phyloP scores from a whole-genome alignment of 768 basidiomycete species.

The Tylopilus felleus region DNA sequence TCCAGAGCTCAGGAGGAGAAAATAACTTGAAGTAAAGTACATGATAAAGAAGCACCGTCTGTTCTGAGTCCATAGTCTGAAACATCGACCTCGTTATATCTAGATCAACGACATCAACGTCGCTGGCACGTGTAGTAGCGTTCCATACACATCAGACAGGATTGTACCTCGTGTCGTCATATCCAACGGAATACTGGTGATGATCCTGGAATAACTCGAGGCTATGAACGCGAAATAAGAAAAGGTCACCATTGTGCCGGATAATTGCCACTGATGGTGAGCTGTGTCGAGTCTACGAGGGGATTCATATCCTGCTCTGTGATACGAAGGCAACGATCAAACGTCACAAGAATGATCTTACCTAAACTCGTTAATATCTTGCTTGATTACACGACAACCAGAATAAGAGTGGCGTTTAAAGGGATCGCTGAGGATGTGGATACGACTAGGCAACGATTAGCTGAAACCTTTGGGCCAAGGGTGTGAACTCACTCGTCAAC shows the following conservation, averaged over 20 bases:
- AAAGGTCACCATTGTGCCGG: not conserved
- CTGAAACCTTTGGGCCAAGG: too few species aligned
- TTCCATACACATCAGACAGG: too few species aligned
- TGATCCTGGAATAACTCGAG: not conserved
- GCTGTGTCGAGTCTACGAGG: not conserved
- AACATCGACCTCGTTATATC: too few species aligned
- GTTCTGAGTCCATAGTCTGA: too few species aligned
- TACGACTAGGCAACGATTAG: too few species aligned
- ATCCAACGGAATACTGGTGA: not conserved
- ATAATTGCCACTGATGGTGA: not conserved
- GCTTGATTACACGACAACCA: not conserved
- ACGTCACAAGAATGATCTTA: not conserved
- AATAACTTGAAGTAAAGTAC: too few species aligned
- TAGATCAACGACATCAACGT: too few species aligned
- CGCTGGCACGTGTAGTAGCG: too few species aligned
- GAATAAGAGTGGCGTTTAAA: not conserved
- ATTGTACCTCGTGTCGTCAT: not conserved
- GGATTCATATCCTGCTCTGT: not conserved
- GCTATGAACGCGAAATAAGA: not conserved
- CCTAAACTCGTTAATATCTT: not conserved
- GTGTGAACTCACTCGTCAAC: too few species aligned
- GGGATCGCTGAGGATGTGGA: too few species aligned
- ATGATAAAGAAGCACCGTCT: too few species aligned
- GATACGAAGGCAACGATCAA: not conserved
- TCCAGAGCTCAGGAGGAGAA: too few species aligned